Conservation (phyloP, 2,329 filamentous ascomycete species). For the Trichoderma semiorbis region DNA sequence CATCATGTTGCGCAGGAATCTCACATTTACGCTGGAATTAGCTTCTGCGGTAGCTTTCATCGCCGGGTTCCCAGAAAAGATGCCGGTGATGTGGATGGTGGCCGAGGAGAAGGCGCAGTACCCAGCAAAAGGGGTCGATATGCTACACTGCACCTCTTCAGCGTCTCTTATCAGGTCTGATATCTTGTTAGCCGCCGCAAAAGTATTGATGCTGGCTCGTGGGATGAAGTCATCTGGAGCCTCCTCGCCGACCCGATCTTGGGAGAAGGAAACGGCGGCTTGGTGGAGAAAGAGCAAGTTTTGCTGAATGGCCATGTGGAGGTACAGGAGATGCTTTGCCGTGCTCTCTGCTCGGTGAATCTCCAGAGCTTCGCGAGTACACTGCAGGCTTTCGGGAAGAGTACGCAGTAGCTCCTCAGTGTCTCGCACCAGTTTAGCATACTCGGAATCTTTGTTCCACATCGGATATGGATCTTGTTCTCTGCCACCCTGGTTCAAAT, state of each 20-base stretch:
- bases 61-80: conserved; percentile 77
- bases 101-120: conserved; percentile 93
- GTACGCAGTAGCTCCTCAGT: conserved; percentile 65
- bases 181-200: conserved; percentile 81
- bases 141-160: conserved; percentile 62
- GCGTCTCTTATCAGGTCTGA: conserved; percentile 79
- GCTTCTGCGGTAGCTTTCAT: conserved; percentile 77
- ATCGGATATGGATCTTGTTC: conserved; percentile 72
- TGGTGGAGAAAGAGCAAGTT: conserved; percentile 86
- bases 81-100: conserved; percentile 89
- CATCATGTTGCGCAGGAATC: conserved; percentile 91
- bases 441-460: conserved; percentile 79
- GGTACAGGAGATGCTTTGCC: conserved; percentile 86
- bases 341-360: conserved; percentile 80
- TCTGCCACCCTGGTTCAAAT: conserved; percentile 85
- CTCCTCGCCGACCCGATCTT: conserved; percentile 61
- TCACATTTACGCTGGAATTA: conserved; percentile 82
- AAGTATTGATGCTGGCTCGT: conserved; percentile 69
- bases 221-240: conserved; percentile 76
- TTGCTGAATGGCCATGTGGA: conserved; percentile 88
- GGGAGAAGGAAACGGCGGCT: conserved; percentile 72
- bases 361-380: conserved; percentile 77
- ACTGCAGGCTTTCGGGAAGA: conserved; percentile 69
- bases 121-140: conserved; percentile 88
- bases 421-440: conserved; percentile 65